A percentile compares a stretch with the other conserved stretches of the same genome.
phyloP scores from a whole-genome alignment of 345 rosid species.

The Boechera retrofracta region DNA sequence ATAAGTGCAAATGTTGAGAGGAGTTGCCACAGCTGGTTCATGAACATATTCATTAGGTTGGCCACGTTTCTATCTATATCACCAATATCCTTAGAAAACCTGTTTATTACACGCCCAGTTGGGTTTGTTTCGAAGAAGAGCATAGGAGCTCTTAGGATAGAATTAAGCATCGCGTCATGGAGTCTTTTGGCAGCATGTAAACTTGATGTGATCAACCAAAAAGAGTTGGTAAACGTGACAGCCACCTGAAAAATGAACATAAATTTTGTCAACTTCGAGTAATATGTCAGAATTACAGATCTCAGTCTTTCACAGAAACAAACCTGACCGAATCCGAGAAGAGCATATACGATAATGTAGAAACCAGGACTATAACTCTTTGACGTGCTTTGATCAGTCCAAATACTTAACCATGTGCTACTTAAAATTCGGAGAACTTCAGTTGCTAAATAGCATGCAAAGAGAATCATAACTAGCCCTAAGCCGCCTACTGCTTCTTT shows the following conservation, averaged over 20 bases:
- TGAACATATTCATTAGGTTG: conserved; percentile 66
- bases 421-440: conserved; percentile 86
- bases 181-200: conserved; percentile 80
- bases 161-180: conserved; percentile 80
- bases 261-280: not conserved
- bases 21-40: conserved; percentile 81
- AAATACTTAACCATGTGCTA: conserved; percentile 90
- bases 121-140: conserved; percentile 95
- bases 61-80: conserved; percentile 91
- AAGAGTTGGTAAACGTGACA: conserved; percentile 78
- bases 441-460: conserved; percentile 71
- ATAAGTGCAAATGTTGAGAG: conserved; percentile 90
- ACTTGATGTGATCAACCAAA: conserved; percentile 87
- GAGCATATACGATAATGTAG: conserved; percentile 68
- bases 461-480: conserved; percentile 78
- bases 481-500: conserved; percentile 89
- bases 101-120: conserved; percentile 83
- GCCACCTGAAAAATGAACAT: conserved; percentile 58
- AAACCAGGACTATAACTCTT: conserved; percentile 60
- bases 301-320: conserved; percentile 22
- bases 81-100: conserved; percentile 93
- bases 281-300: not conserved
- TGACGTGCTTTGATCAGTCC: conserved; percentile 80
- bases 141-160: conserved; percentile 91
- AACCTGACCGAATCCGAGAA: conserved; percentile 86